Evolutionary conservation across 768 basidiomycete genomes (phyloP), one percentile per base, ranked within the genome.

Genomic region (Phlebiopsis flavidoalba): DNA sequence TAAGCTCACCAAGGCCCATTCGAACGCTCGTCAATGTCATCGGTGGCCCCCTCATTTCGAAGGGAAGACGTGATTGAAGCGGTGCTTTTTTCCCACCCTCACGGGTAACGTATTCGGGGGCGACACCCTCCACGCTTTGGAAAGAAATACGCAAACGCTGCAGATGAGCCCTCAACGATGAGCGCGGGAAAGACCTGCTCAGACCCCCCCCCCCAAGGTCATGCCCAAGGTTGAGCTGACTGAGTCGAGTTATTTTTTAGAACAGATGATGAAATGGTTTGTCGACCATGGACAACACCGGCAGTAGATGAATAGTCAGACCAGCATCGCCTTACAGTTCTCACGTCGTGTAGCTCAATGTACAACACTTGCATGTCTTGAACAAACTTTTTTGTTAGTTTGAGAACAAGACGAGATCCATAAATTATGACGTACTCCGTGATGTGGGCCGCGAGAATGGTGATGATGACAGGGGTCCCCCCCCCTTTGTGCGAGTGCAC

Each of bases 401-500:
- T 21, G 19, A 49, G 48, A n/a, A 31, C 26, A 21, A 21, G 48
- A 37, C 21, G 21, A 43, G 15, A 55, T 55, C 54, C 54, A 55
- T 55, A 55, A 55, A 55, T 43, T 58, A 49, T 26, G 57, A 58
- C 46, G 57, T 58, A 49, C 26, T 35, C 46, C 33, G 47, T 49
- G 47, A 49, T 24, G 22, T 14, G 54, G 36, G 54, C 54, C 54
- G 24, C 37, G 35, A 36, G 19, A 17, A 49, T 26, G 48, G 24
- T 45, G 54, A 55, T 55, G 54, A 48, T 54, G n/a, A 60, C 53
- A 60, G 37, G 45, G 37, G n/a, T n/a, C n/a, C n/a, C n/a, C n/a
- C n/a, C n/a, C n/a, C n/a, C n/a, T n/a, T n/a, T 55, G 45, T 59
- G 61, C 56, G 43, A n/a, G 19, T 47, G 61, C 60, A 57, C 66